Evolutionary conservation across 257 asterid species (phyloP).

Genomic region (Nicotiana knightiana): DNA sequence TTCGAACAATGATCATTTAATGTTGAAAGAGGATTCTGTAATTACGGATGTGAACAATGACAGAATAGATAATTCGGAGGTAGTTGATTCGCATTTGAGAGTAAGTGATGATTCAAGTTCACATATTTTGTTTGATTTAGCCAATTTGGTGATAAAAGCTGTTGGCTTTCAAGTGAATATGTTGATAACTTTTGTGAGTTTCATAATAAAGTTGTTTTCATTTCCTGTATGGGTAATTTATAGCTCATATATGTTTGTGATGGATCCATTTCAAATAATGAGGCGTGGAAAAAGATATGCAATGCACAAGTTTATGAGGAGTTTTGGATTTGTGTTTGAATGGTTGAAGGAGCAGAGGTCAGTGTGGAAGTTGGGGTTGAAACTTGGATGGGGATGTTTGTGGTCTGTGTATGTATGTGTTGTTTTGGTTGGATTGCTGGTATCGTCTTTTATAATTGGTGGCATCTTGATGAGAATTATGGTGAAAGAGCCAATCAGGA

Average conservation of each 20-base stretch:
- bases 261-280: slow-evolving; percentile 58
- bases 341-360: slow-evolving; percentile 59
- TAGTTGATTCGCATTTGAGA: slow-evolving; percentile 30
- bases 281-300: slow-evolving; percentile 30
- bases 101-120: slow-evolving; percentile 32
- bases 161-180: slow-evolving; percentile 47
- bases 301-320: slow-evolving; percentile 19
- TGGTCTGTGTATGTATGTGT: slow-evolving; percentile 77
- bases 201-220: slow-evolving; percentile 29
- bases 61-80: slow-evolving; percentile 11
- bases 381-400: slow-evolving; percentile 83
- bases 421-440: slow-evolving; percentile 56
- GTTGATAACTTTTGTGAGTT: slow-evolving; percentile 31
- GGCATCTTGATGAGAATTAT: slow-evolving; percentile 46
- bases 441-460: slow-evolving; percentile 60
- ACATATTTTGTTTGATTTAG: slow-evolving; percentile 31
- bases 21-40: slow-evolving; percentile 20
- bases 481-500: slow-evolving; percentile 73
- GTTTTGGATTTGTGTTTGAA: slow-evolving; percentile 31
- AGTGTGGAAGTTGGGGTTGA: slow-evolving; percentile 60
- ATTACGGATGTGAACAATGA: slow-evolving; percentile 22
- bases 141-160: slow-evolving; percentile 46
- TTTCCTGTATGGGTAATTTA: slow-evolving; percentile 46
- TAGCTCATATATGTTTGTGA: slow-evolving; percentile 49
- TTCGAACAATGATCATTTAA: not conserved